Base-by-base conservation (phyloP, 139 green algal genomes). In the Astrephomene gubernaculifera region DNA sequence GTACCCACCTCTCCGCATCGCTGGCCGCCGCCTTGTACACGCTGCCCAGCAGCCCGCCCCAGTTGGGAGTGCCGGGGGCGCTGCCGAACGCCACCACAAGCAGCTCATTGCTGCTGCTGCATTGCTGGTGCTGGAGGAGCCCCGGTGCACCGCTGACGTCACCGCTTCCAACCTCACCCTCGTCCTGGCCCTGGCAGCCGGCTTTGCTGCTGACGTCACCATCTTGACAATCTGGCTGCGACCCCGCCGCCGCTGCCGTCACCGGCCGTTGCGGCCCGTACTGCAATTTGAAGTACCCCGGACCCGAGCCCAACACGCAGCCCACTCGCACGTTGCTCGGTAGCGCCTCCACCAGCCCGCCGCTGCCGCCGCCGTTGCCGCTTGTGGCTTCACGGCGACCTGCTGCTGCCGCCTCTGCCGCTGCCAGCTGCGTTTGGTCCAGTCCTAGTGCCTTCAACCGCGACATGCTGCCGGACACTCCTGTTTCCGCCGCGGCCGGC, bases 61-160 rank as follows among this genome's bases (percentile, higher is more conserved):
- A 99, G 87, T 99, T 99, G 25, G 97, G 96, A n/a, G 95, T 91
- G 4, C 97, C 97, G 2, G 97, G 97, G 7, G 97, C 97, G 54
- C 90, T 97, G 33, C 94, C 97, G 91, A 99, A 99, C 7, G 97
- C 92, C 29, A 99, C 96, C 43, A 99, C 90, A 57, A 99, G 88
- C 82, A 96, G 71, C 27, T 57, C 35, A 44, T 53, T 52, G 79
- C 79, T 53, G 64, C 45, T 69, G 65, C 35, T 0, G 96, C 43
- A 97, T 88, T 44, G 98, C 87, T 72, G 95, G 79, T 7, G 17
- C 35, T 53, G 1, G 35, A 21, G 8, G 5, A 2, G 24, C 52
- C 36, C 33, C 73, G 1, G 21, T 27, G n/a, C 33, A 29, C 35
- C 33, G 36, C 33, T 44, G 65, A 33, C 1, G 65, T 12, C 33